phyloP scores from a whole-genome alignment of 2,329 filamentous ascomycete genomes.

The Triangularia verruculosa region DNA sequence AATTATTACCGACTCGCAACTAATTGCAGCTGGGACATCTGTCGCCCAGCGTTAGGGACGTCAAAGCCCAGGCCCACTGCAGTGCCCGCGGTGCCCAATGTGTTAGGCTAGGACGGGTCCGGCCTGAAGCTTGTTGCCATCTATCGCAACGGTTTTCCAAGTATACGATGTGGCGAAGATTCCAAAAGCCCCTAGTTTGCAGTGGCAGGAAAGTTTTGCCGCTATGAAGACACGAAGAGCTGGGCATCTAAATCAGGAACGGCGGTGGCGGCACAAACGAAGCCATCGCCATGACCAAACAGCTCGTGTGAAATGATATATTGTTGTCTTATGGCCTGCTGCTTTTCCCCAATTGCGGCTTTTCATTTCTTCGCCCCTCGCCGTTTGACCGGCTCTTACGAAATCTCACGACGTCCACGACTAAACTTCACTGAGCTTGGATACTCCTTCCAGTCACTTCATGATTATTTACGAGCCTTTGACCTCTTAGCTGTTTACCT shows the following conservation, averaged over 20 bases:
- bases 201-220: too few species aligned
- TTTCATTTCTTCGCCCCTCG: neutral
- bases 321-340: neutral
- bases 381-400: neutral
- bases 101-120: neutral
- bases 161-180: neutral
- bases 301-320: neutral
- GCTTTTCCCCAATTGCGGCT: neutral
- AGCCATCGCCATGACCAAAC: too few species aligned
- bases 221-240: too few species aligned
- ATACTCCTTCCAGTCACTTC: neutral
- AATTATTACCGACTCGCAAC: too few species aligned
- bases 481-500: neutral
- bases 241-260: too few species aligned
- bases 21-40: too few species aligned
- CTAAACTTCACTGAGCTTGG: neutral
- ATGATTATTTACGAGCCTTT: neutral
- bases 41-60: too few species aligned
- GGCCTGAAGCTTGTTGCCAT: neutral
- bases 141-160: neutral
- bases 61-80: neutral
- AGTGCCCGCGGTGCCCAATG: too few species aligned
- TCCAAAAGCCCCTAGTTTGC: neutral
- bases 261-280: too few species aligned
- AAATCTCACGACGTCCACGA: neutral